These are phyloP conservation scores for Sphagnurus paluster DNA, from an alignment of 1,284 basidiomycete genomes.

Conservation along the genomic window DNA sequence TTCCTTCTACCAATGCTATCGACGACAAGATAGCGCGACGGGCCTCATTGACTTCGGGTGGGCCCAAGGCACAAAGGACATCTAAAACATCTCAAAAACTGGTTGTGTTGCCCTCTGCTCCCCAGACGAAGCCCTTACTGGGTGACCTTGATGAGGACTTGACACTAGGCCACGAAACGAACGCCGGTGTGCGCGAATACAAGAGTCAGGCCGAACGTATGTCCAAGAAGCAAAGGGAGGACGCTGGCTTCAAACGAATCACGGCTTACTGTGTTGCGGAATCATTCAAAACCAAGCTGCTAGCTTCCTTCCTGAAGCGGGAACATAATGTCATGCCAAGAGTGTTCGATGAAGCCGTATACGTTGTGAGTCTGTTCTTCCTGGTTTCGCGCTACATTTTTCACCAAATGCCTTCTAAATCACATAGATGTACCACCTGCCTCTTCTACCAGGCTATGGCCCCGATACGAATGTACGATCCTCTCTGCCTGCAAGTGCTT, in stretches of 20 bases:
- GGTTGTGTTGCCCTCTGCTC: conserved; percentile 87
- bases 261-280: conserved; percentile 90
- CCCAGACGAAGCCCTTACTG: conserved; percentile 82
- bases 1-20: conserved; percentile 6
- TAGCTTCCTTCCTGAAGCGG: conserved; percentile 84
- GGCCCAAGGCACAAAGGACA: conserved; percentile 67
- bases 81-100: conserved; percentile 93
- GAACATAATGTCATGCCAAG: conserved; percentile 92
- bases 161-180: conserved; percentile 63
- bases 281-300: conserved; percentile 76
- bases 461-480: conserved; percentile 83
- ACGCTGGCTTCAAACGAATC: conserved; percentile 74
- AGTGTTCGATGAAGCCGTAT: conserved; percentile 91
- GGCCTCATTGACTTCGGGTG: conserved; percentile 12
- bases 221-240: conserved; percentile 74
- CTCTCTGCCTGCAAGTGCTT: conserved; percentile 65
- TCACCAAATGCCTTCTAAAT: conserved; percentile 4
- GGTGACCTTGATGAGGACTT: conserved; percentile 53
- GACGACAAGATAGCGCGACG: conserved; percentile 10
- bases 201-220: conserved; percentile 83
- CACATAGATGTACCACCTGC: conserved; percentile 84
- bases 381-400: conserved; percentile 5
- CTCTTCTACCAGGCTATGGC: conserved; percentile 89
- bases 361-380: conserved; percentile 65
- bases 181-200: conserved; percentile 64